Percentiles rank a stretch among this genome's conserved stretches.
Evolutionary conservation across 768 basidiomycete species (phyloP).

Genomic region (Hydnum rufescens): DNA sequence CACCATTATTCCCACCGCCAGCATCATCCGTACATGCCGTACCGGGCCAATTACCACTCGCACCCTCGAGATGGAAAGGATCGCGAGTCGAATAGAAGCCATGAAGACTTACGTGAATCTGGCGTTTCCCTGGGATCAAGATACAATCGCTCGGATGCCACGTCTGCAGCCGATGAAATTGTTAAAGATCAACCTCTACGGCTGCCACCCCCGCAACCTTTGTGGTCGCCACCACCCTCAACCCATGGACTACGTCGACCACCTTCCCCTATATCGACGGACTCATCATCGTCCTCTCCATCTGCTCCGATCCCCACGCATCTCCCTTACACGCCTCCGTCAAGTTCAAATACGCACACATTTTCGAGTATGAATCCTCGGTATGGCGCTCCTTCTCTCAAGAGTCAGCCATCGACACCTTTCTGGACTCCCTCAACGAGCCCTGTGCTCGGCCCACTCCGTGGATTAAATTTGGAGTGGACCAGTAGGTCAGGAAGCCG

Average conservation of each 20-base stretch:
- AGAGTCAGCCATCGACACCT: neutral
- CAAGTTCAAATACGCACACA: neutral
- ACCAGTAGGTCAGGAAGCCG: neutral
- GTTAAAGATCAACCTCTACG: no score
- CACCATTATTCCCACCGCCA: neutral
- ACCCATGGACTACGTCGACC: no score
- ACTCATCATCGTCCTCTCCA: neutral
- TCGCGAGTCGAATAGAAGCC: no score
- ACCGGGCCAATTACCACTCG: neutral
- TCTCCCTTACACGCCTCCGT: neutral
- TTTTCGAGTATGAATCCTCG: no score
- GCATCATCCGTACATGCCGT: neutral
- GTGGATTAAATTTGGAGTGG: constrained; percentile 7
- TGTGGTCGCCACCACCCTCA: no score
- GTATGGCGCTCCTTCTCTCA: no score
- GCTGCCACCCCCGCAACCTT: no score
- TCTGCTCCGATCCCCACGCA: neutral
- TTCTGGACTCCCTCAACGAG: constrained; percentile 15
- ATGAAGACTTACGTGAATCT: no score
- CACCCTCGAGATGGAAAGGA: neutral
- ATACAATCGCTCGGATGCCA: no score
- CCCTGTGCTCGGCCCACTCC: constrained; percentile 20
- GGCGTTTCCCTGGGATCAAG: no score
- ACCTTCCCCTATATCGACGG: no score
- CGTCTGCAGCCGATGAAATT: no score